These are phyloP conservation scores for Arabidopsis lyrata DNA, from an alignment of 441 rosid species.

Conservation along the genomic window DNA sequence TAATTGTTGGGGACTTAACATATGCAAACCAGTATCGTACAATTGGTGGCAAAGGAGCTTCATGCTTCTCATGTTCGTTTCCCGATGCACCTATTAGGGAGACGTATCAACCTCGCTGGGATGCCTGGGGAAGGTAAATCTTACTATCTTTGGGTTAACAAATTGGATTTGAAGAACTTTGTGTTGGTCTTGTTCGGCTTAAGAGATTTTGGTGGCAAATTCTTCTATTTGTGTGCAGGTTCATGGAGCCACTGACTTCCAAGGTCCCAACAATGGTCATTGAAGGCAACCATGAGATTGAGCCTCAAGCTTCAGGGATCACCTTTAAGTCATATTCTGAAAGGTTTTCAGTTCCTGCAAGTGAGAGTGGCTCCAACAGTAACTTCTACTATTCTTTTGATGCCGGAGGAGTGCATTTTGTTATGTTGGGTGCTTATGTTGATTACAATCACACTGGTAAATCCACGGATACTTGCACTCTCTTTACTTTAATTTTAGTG, in stretches of 20 bases:
- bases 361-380: slow-evolving; percentile 62
- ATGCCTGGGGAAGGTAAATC: slow-evolving; percentile 88
- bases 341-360: slow-evolving; percentile 62
- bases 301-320: slow-evolving; percentile 57
- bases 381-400: slow-evolving; percentile 69
- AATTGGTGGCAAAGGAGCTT: slow-evolving; percentile 56
- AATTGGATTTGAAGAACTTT: background rate
- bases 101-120: slow-evolving; percentile 87
- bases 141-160: background rate
- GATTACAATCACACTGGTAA: slow-evolving; percentile 62
- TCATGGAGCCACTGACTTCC: slow-evolving; percentile 67
- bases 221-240: slow-evolving; percentile 43
- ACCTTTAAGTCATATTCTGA: slow-evolving; percentile 64
- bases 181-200: background rate
- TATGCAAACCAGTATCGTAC: slow-evolving; percentile 72
- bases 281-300: slow-evolving; percentile 71
- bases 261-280: slow-evolving; percentile 69
- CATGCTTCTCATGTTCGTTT: slow-evolving; percentile 57
- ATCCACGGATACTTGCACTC: background rate
- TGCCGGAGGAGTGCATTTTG: slow-evolving; percentile 64
- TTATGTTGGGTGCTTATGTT: slow-evolving; percentile 68
- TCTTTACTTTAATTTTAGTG: background rate
- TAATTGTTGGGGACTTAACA: slow-evolving; percentile 64
- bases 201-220: background rate
- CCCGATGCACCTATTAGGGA: slow-evolving; percentile 66